Evolutionary conservation across 2,329 filamentous ascomycete genomes (phyloP).

Genomic region (Cladophialophora yegresii): DNA sequence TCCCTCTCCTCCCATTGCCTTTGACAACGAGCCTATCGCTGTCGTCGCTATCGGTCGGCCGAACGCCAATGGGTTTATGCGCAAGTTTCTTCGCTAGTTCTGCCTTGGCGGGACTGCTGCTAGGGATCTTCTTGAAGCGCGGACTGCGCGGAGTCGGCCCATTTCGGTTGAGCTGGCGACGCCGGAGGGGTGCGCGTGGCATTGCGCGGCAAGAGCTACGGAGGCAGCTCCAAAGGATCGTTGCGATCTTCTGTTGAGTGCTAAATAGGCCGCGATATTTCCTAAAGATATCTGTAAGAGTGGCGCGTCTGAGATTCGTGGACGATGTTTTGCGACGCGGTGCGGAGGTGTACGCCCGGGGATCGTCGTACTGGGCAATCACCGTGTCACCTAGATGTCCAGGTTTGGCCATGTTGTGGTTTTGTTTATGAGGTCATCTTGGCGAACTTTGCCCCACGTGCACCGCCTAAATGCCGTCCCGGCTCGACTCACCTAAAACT

Average conservation of each 20-base stretch:
- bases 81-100: slow-evolving; percentile 32
- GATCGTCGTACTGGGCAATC: neutral
- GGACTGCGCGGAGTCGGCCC: slow-evolving; percentile 14
- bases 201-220: slow-evolving; percentile 19
- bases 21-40: slow-evolving; percentile 37
- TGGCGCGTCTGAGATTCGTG: neutral
- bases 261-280: neutral
- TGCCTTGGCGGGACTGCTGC: slow-evolving; percentile 25
- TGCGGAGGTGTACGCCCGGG: neutral
- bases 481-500: neutral
- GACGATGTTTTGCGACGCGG: neutral
- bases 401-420: neutral
- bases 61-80: slow-evolving; percentile 30
- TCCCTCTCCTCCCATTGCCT: slow-evolving; percentile 27
- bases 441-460: neutral
- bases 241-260: neutral
- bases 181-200: slow-evolving; percentile 33
- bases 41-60: slow-evolving; percentile 35
- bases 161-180: slow-evolving; percentile 28
- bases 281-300: neutral
- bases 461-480: neutral
- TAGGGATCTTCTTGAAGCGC: slow-evolving; percentile 16
- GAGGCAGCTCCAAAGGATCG: neutral
- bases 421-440: slow-evolving; percentile 6
- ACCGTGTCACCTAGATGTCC: neutral